Conservation (phyloP, 139 green algal genomes). For the Marvania coccoides region DNA sequence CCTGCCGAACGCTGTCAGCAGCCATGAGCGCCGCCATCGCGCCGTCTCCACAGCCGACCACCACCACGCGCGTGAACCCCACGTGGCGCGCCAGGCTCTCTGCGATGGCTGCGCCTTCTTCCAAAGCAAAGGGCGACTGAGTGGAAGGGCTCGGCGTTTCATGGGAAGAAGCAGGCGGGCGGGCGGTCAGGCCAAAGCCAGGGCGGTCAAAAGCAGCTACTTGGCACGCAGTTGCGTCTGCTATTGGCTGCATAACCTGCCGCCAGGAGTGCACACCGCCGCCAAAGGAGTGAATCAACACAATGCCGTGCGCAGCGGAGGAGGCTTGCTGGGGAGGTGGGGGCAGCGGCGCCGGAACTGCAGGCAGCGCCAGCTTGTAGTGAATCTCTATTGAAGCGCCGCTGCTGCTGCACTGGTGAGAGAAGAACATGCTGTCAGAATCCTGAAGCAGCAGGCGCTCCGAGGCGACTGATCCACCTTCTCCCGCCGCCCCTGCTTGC, state of each 20-base stretch:
- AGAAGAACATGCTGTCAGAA: slow-evolving; percentile 25
- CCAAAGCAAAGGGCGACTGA: neutral
- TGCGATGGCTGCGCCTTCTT: neutral
- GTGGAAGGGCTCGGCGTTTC: slow-evolving; percentile 27
- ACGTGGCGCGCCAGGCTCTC: slow-evolving; percentile 36
- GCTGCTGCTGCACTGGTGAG: too few relatives aligned
- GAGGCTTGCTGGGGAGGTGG: neutral
- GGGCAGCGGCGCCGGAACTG: neutral
- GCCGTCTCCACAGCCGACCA: slow-evolving; percentile 61
- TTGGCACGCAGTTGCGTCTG: slow-evolving; percentile 36
- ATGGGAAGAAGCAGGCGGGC: neutral
- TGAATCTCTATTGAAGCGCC: slow-evolving; percentile 33
- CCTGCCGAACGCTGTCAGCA: slow-evolving; percentile 4
- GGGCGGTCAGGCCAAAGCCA: slow-evolving; percentile 31
- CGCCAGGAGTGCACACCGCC: slow-evolving; percentile 71
- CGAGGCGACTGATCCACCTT: too few relatives aligned
- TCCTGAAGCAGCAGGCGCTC: slow-evolving; percentile 24
- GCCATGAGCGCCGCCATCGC: slow-evolving; percentile 56
- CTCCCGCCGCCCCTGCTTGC: too few relatives aligned
- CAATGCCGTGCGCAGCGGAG: neutral
- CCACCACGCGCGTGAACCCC: slow-evolving; percentile 37
- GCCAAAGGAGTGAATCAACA: slow-evolving; percentile 75
- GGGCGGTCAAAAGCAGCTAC: slow-evolving; percentile 56
- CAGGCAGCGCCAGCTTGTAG: slow-evolving; percentile 26
- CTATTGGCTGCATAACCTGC: slow-evolving; percentile 64